A percentile compares a stretch with the other conserved stretches of the same genome.
Conservation (phyloP, 164 flowering plant species). For the Buxus sempervirens region DNA sequence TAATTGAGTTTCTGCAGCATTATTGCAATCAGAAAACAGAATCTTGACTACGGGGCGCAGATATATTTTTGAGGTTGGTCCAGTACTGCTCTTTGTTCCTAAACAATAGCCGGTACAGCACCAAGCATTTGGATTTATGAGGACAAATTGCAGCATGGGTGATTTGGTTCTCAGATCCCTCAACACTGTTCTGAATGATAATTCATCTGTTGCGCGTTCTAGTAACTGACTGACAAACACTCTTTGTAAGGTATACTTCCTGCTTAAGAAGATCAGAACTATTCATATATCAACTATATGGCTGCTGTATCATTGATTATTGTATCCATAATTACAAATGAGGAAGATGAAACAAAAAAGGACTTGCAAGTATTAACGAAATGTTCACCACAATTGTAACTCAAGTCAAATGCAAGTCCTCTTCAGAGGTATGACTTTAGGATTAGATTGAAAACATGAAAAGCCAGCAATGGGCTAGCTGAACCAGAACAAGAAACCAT, state of each 20-base stretch:
- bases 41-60: conserved; percentile 72
- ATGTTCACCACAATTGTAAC: background rate
- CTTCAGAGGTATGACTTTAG: background rate
- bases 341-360: background rate
- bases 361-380: background rate
- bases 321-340: background rate
- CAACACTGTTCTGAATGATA: conserved; percentile 74
- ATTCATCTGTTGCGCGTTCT: conserved; percentile 75
- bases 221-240: conserved; percentile 64
- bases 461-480: too few relatives aligned
- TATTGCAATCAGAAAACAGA: conserved; percentile 55
- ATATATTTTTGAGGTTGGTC: conserved; percentile 29
- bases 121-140: conserved; percentile 76
- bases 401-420: background rate
- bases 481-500: too few relatives aligned
- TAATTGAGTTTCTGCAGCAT: conserved; percentile 31
- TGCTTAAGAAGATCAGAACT: conserved; percentile 25
- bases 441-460: background rate
- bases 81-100: conserved; percentile 20
- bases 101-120: conserved; percentile 51
- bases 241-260: conserved; percentile 71
- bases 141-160: conserved; percentile 60
- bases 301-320: background rate
- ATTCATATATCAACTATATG: background rate
- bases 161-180: conserved; percentile 57